Base-by-base conservation (phyloP, 164 flowering plant species). In the Kalanchoe fedtschenkoi region DNA sequence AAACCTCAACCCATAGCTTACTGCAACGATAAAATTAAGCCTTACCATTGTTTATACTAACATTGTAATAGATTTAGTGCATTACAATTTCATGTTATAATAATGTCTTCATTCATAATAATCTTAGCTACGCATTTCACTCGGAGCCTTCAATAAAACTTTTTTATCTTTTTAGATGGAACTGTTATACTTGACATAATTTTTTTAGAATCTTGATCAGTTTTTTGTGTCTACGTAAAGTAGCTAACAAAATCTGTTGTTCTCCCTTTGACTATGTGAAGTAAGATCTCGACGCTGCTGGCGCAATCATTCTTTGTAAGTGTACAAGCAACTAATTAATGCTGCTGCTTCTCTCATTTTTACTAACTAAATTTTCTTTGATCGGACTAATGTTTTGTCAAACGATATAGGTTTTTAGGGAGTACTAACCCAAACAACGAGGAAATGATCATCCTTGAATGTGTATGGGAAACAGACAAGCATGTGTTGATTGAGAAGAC, bases 281-380 rank as follows among this genome's bases (percentile, higher is more conserved):
- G 98, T 14, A 87, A 83, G 74, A 75, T 87, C 74, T 86, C 96
- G 19, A 74, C 72, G 51, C 70, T 92, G 80, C 84, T 92, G 66
- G 98, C 97, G 66, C 88, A 73, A n/a, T 79, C 93, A 56, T 86
- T 84, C 71, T 91, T 91, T 74, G 81, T 82, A 83, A 83, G 83
- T 47, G 10, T 47, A 47, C 28, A 21, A 22, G 21, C 54, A 47
- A 7, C 15, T 22, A 47, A 22, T 22, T 14, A 21, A n/a, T n/a
- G n/a, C 29, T 29, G 3, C 54, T 22, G 21, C 28, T 0, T 44
- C 13, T 37, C 14, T n/a, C n/a, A n/a, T n/a, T 37, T 47, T 0
- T 2, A 8, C 29, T 47, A 2, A 7, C 29, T 29, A 21, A 47
- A 6, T 47, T 9, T 10, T 47, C 54, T 47, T 5, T 47, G 9